phyloP scores from a whole-genome alignment of 2,329 filamentous ascomycete genomes.

The Ophiostoma sp. region DNA sequence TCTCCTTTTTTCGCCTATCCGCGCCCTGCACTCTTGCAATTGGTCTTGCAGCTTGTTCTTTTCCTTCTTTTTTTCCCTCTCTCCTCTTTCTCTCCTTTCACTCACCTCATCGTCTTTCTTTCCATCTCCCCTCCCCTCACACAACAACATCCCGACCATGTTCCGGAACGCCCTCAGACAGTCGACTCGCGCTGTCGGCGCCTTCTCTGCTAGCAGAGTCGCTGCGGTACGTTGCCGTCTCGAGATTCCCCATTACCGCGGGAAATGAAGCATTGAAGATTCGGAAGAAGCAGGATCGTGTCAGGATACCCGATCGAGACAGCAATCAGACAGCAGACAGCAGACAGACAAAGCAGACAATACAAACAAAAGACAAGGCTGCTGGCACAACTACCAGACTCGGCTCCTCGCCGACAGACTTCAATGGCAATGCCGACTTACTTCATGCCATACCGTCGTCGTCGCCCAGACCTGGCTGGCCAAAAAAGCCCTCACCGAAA shows the following conservation, averaged over 20 bases:
- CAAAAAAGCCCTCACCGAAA: constrained; percentile 16
- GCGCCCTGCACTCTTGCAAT: constrained; percentile 49
- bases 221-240: constrained; percentile 72
- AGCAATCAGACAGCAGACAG: not conserved
- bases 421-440: constrained; percentile 15
- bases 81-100: not conserved
- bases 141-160: constrained; percentile 53
- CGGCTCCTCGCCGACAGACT: not conserved
- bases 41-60: constrained; percentile 45
- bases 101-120: constrained; percentile 11
- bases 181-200: constrained; percentile 90
- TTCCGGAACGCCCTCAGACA: constrained; percentile 98
- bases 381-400: not conserved
- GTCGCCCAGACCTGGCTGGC: constrained; percentile 1
- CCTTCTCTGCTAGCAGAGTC: constrained; percentile 89
- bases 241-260: not conserved
- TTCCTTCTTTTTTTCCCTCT: constrained; percentile 44
- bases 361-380: not conserved
- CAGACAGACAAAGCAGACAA: not conserved
- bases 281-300: constrained; percentile 12
- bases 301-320: not conserved
- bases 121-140: constrained; percentile 14
- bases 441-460: constrained; percentile 7
- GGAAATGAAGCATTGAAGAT: constrained; percentile 5
- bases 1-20: constrained; percentile 19